Evolutionary conservation across 2,329 filamentous ascomycete genomes (phyloP), one percentile per base, ranked within the genome.

Genomic region (Colletotrichum endophyticum): DNA sequence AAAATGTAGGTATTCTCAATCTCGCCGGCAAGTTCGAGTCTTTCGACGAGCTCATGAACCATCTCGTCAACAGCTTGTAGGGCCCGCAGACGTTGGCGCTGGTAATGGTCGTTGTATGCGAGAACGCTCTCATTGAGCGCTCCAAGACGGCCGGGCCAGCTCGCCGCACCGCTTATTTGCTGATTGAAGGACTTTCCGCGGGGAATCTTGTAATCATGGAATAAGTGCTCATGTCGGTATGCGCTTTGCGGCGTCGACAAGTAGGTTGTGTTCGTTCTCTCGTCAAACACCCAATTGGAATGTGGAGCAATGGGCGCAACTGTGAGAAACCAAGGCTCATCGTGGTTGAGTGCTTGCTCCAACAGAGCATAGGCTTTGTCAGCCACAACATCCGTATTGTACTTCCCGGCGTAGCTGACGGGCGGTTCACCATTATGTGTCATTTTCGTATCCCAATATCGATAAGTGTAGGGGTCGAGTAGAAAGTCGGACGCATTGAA

Each of bases 391-490:
- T 92, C 91, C 0, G 87, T 88, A 0, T 86, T 88, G 80, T 92
- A 90, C 44, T 89, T 81, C 4, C 90, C 90, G 53, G 88, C 84
- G 70, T 90, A 88, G 79, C 86, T 89, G 16, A 88, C 84, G 0
- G 91, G 91, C 0, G 85, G n/a, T 15, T 32, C 68, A 16, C 67
- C 67, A 32, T 75, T 72, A 32, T 64, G 68, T 25, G 72, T 72
- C 12, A 75, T 64, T 15, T n/a, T 92, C 3, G 90, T 86, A 80
- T 95, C 94, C 30, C 92, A 87, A 80, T 95, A 95, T 30, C 89
- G 86, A 79, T 95, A 95, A 0, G 93, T 95, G 78, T 88, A 90
- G 0, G 93, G 93, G 78, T 94, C 92, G 3, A 94, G 84, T 2
- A 94, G 84, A 78, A 93, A 88, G 80, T 80, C 80, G 8, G 90